Evolutionary conservation across 176 grass and related monocot species (phyloP).

Genomic region (Ananas comosus): DNA sequence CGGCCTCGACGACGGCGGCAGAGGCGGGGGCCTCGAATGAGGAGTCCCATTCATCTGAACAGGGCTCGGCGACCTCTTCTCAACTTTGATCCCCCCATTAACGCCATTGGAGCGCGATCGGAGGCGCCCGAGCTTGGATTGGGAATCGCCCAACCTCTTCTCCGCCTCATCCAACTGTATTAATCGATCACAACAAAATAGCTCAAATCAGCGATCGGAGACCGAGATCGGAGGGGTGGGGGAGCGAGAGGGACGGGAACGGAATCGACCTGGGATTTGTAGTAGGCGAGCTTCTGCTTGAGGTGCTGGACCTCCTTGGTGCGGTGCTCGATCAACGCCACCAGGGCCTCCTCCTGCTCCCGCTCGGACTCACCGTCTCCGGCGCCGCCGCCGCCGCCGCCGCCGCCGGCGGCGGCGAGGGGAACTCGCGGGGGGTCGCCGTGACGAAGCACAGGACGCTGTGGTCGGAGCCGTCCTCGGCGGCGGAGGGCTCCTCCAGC

Average conservation of each 20-base stretch:
- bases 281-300: conserved; percentile 26
- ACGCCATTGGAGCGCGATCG: conserved; percentile 17
- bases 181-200: neutral
- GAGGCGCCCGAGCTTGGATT: conserved; percentile 28
- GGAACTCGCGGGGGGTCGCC: too few species aligned
- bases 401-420: too few species aligned
- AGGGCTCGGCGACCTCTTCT: conserved; percentile 1
- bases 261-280: conserved; percentile 4
- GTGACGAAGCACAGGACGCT: too few species aligned
- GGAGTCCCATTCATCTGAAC: conserved; percentile 6
- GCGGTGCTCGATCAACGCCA: conserved; percentile 32
- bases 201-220: conserved; percentile 7
- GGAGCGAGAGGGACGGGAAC: neutral
- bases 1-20: conserved; percentile 16
- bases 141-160: conserved; percentile 42
- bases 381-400: neutral
- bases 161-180: conserved; percentile 54
- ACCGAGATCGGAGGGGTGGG: neutral
- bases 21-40: conserved; percentile 3
- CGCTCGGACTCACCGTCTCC: neutral
- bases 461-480: too few species aligned
- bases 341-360: conserved; percentile 32
- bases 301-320: conserved; percentile 25
- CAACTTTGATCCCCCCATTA: conserved; percentile 6
- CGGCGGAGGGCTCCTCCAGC: conserved; percentile 30